Evolutionary conservation across 768 basidiomycete genomes (phyloP).

Genomic region (Fomitopsis serialis): DNA sequence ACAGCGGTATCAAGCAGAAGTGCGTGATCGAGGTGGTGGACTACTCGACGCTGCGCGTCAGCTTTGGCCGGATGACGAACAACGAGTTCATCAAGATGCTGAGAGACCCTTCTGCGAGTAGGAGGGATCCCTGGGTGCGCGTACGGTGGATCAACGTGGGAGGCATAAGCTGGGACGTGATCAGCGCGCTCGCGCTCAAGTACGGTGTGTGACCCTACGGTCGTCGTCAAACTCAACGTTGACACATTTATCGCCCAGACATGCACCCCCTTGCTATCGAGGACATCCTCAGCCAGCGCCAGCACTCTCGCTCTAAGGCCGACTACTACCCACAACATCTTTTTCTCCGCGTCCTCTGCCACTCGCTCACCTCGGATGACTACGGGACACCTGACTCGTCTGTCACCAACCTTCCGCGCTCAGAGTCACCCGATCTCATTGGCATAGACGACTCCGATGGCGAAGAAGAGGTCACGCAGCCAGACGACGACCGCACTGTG

Average conservation of each 20-base stretch:
- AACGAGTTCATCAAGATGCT: constrained; percentile 55
- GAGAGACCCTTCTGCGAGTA: constrained; percentile 36
- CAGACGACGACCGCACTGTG: constrained; percentile 23
- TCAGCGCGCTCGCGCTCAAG: constrained; percentile 59
- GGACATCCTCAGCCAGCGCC: constrained; percentile 55
- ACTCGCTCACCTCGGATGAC: constrained; percentile 38
- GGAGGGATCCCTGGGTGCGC: constrained; percentile 55
- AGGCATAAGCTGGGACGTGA: constrained; percentile 66
- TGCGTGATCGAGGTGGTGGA: constrained; percentile 66
- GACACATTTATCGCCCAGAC: constrained; percentile 28
- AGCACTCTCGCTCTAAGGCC: constrained; percentile 55
- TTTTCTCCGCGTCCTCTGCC: constrained; percentile 64
- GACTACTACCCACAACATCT: constrained; percentile 70
- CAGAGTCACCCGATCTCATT: constrained; percentile 26
- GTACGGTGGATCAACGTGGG: constrained; percentile 74
- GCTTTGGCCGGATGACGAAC: constrained; percentile 53
- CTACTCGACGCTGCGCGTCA: constrained; percentile 54
- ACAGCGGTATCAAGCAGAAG: constrained; percentile 51
- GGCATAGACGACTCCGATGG: constrained; percentile 15
- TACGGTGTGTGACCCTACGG: constrained; percentile 39
- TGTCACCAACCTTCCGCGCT: constrained; percentile 27
- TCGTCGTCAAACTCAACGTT: neutral
- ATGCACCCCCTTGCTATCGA: constrained; percentile 70
- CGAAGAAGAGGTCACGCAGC: constrained; percentile 19
- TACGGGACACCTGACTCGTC: constrained; percentile 6